These are phyloP conservation scores for Rhizopogon vulgaris DNA, from an alignment of 768 basidiomycete genomes.

Conservation along the genomic window DNA sequence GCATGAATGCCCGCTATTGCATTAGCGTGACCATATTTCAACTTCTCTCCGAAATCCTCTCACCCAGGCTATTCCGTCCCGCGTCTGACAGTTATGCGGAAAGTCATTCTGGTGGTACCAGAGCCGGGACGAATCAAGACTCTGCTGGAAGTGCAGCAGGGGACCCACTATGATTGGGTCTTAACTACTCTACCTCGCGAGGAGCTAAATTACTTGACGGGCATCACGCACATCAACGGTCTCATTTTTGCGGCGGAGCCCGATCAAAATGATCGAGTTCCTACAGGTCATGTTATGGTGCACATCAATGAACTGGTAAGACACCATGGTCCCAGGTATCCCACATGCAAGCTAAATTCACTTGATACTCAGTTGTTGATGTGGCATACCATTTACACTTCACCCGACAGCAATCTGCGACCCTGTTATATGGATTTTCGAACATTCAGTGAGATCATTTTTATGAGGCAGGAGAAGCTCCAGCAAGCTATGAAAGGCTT, in stretches of 20 bases:
- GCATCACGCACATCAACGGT: neutral
- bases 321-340: neutral
- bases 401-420: neutral
- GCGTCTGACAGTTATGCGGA: neutral
- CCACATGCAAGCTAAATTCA: neutral
- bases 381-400: neutral
- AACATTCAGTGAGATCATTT: neutral
- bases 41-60: too few species aligned
- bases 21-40: too few species aligned
- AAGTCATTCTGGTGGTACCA: neutral
- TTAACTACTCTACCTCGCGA: neutral
- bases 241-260: neutral
- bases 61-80: too few species aligned
- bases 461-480: neutral
- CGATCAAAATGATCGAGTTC: neutral
- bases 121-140: neutral
- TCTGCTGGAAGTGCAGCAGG: neutral
- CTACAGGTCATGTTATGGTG: neutral
- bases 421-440: neutral
- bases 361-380: neutral
- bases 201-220: neutral
- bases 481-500: neutral
- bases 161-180: neutral
- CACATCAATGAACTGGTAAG: neutral
- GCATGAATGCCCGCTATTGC: too few species aligned